Evolutionary conservation across 2,329 filamentous ascomycete genomes (phyloP), one percentile per base, ranked within the genome.

Genomic region (Aspergillus quadricinctus): DNA sequence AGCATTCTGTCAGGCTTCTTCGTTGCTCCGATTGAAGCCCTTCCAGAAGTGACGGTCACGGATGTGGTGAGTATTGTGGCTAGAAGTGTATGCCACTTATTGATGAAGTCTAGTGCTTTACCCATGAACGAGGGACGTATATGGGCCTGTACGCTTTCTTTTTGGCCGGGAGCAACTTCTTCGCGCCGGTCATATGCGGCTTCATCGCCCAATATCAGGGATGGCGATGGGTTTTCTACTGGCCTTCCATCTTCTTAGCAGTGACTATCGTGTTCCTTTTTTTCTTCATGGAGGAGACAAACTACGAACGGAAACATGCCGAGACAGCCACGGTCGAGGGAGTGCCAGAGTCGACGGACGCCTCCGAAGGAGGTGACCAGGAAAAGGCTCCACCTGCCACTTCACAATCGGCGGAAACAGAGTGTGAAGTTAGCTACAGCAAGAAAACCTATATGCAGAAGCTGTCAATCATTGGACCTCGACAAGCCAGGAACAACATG

Each of bases 281-380:
- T 67, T 79, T 83, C 60, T 78, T 79, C 66, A 79, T 82, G 75
- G 81, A 83, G 62, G 81, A 83, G 64, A 82, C 81, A 3, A 83
- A 81, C 66, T 82, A 79, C 58, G 62, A 65, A 4, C 73, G 75
- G 5, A 61, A 66, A 7, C 17, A 63, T 48, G 49, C 53, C 31
- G 59, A 56, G 27, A 53, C 40, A 11, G 52, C 56, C 19, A 43
- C 57, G 3, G 53, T 56, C 31, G 53, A 55, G 3, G 35, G 28
- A 3, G 3, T 29, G 10, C 10, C 21, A 40, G 49, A 17, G 4
- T 54, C 5, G 27, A 46, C 58, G 10, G 27, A 55, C 1, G 57
- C 49, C 52, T 57, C 59, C 1, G 52, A 64, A 7, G 56, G 60
- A 9, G 57, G 27, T 1, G 63, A 64, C 8, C 53, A 59, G 5